Percentiles rank a stretch among this genome's conserved stretches.
phyloP scores from a whole-genome alignment of 768 basidiomycete species.

The Suillus brevipes region DNA sequence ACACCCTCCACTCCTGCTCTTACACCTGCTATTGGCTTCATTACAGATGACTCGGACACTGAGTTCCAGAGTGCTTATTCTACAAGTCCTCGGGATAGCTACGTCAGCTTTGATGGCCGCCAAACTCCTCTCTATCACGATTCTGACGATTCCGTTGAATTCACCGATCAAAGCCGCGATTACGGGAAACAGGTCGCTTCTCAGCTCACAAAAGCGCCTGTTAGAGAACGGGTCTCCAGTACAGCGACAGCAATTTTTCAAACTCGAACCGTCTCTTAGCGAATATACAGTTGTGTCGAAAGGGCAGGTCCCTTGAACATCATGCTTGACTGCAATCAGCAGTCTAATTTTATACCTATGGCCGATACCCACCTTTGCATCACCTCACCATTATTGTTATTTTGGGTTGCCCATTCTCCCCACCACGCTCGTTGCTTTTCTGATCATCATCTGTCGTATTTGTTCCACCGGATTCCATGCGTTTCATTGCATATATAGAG shows the following conservation, averaged over 20 bases:
- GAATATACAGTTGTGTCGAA: conserved; percentile 37
- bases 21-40: conserved; percentile 34
- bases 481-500: conserved; percentile 30
- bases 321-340: conserved; percentile 20
- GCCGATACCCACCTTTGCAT: conserved; percentile 29
- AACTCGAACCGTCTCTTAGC: conserved; percentile 38
- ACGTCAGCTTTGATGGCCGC: conserved; percentile 44
- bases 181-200: conserved; percentile 30
- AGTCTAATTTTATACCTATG: conserved; percentile 20
- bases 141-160: conserved; percentile 33
- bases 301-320: conserved; percentile 23
- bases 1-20: conserved; percentile 38
- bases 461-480: conserved; percentile 21
- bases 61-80: conserved; percentile 90
- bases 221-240: conserved; percentile 58
- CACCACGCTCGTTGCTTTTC: conserved; percentile 20
- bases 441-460: conserved; percentile 23
- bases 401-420: conserved; percentile 19
- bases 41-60: conserved; percentile 77
- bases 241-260: conserved; percentile 51
- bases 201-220: conserved; percentile 36
- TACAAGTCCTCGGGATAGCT: conserved; percentile 68
- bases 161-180: conserved; percentile 32
- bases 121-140: conserved; percentile 22
- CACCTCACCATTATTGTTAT: conserved; percentile 20